Percentiles rank a stretch among this genome's conserved stretches.
phyloP scores from a whole-genome alignment of 176 grass and related monocot genomes.

The Oropetium thomaeum region DNA sequence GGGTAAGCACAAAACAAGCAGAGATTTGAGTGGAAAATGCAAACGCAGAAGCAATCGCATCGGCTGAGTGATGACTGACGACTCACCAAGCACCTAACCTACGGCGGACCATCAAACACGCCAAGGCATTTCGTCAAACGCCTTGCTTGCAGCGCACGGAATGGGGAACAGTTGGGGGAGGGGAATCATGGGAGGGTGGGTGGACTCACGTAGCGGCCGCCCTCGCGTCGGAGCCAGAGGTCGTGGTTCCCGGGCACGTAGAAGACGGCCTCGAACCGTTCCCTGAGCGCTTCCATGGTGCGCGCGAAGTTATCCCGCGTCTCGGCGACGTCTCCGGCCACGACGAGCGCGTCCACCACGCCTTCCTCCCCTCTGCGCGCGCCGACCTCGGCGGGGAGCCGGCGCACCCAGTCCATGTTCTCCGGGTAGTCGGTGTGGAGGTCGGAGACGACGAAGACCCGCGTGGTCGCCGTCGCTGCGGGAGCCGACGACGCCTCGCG shows the following conservation, averaged over 20 bases:
- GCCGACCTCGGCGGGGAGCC: constrained; percentile 37
- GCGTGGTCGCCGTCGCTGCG: neutral
- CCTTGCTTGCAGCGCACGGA: constrained; percentile 13
- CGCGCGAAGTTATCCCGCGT: constrained; percentile 62
- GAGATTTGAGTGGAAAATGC: neutral
- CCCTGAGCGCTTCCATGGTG: constrained; percentile 71
- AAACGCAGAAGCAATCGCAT: neutral
- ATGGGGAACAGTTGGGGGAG: neutral
- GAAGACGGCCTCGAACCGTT: constrained; percentile 62
- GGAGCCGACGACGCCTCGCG: neutral
- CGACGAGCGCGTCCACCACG: constrained; percentile 69
- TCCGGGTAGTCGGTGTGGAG: constrained; percentile 86
- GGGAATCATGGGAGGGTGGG: neutral
- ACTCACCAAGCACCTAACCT: neutral
- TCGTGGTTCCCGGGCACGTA: constrained; percentile 95
- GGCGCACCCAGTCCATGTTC: constrained; percentile 96
- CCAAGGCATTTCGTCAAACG: constrained; percentile 48
- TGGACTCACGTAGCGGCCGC: constrained; percentile 68
- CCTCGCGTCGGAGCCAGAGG: constrained; percentile 81
- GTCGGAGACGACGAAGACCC: constrained; percentile 89
- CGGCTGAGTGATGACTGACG: neutral
- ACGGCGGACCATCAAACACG: neutral
- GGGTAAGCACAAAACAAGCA: neutral
- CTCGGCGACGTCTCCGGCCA: constrained; percentile 87
- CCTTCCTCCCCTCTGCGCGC: neutral